Evolutionary conservation across 306 rosid species (phyloP).

Genomic region (Prunus davidiana): DNA sequence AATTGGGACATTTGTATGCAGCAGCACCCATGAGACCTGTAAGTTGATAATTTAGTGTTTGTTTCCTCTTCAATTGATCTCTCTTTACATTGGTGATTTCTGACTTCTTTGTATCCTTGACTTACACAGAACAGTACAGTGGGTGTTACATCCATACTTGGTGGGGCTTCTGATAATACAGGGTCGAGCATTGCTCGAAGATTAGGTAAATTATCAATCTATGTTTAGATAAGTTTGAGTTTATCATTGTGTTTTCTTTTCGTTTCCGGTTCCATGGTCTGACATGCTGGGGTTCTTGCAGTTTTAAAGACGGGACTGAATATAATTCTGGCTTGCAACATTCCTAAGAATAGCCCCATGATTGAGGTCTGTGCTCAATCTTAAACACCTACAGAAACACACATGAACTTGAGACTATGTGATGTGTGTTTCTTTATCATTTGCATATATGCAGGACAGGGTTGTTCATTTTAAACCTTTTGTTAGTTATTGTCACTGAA

Average conservation of each 20-base stretch:
- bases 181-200: slow-evolving; percentile 82
- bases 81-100: not conserved
- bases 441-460: not conserved
- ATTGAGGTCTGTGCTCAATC: slow-evolving; percentile 54
- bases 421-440: not conserved
- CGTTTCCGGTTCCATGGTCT: not conserved
- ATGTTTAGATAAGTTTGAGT: not conserved
- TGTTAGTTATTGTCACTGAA: not conserved
- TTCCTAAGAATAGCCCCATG: slow-evolving; percentile 73
- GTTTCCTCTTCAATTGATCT: not conserved
- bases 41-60: slow-evolving; percentile 7
- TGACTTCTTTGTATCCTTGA: not conserved
- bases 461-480: not conserved
- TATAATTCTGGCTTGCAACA: slow-evolving; percentile 76
- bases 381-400: not conserved
- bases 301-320: slow-evolving; percentile 79
- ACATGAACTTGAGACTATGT: not conserved
- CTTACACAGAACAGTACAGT: slow-evolving; percentile 47
- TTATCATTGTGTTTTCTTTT: not conserved
- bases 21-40: slow-evolving; percentile 84
- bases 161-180: slow-evolving; percentile 86
- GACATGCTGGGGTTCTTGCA: slow-evolving; percentile 23
- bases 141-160: slow-evolving; percentile 71
- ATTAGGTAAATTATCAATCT: slow-evolving; percentile 46
- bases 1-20: slow-evolving; percentile 77